Evolutionary conservation across 2,329 filamentous ascomycete genomes (phyloP).

Genomic region (Neonectria ditissima): DNA sequence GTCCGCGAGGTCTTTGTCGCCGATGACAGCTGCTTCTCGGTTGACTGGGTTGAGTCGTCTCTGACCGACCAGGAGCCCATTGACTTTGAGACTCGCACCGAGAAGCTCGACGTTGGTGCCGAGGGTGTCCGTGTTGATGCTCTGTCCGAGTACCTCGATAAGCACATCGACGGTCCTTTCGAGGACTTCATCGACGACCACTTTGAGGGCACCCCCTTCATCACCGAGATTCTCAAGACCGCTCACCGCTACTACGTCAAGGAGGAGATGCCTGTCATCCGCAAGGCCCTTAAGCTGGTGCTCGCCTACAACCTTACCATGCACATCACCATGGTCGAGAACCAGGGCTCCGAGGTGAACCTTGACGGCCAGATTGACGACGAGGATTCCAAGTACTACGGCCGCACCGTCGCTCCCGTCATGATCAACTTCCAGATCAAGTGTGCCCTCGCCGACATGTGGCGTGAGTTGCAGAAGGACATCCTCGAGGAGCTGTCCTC

Average conservation of each 20-base stretch:
- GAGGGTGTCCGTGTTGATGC: constrained; percentile 86
- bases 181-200: constrained; percentile 96
- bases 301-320: constrained; percentile 95
- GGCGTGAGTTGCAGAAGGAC: constrained; percentile 96
- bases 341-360: constrained; percentile 81
- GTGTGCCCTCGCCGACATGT: constrained; percentile 96
- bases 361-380: constrained; percentile 88
- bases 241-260: constrained; percentile 93
- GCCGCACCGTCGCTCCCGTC: constrained; percentile 91
- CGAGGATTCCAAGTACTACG: constrained; percentile 86
- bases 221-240: constrained; percentile 96
- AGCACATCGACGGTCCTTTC: constrained; percentile 91
- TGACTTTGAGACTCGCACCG: constrained; percentile 87
- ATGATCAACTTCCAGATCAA: constrained; percentile 99
- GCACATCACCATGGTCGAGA: constrained; percentile 95
- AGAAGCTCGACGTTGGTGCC: constrained; percentile 88
- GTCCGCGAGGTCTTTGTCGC: constrained; percentile 93
- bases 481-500: constrained; percentile 92
- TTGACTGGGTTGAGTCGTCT: constrained; percentile 92
- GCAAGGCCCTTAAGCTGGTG: constrained; percentile 94
- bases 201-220: constrained; percentile 94
- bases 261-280: constrained; percentile 88
- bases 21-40: constrained; percentile 90
- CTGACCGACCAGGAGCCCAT: constrained; percentile 76
- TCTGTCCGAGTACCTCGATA: constrained; percentile 92